Conservation (phyloP, 176 grass and related monocot species). For the Tuctoria greenei region DNA sequence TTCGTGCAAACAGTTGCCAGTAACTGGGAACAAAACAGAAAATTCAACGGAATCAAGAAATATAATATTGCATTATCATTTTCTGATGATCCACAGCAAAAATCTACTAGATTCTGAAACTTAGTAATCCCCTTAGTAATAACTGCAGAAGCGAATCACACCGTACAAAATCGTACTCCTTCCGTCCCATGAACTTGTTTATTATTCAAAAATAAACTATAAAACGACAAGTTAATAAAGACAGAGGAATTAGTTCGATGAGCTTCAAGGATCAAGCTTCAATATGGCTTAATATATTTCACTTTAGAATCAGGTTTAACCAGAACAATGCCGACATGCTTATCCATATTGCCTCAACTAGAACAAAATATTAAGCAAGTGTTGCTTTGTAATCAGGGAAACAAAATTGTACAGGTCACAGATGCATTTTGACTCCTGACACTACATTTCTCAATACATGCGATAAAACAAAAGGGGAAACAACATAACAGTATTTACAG, state of each 20-base stretch:
- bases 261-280: too few relatives aligned
- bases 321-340: background rate
- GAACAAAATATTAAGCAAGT: background rate
- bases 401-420: background rate
- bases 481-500: conserved; percentile 35
- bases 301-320: background rate
- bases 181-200: too few relatives aligned
- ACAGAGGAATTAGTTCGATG: too few relatives aligned
- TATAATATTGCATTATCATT: background rate
- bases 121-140: too few relatives aligned
- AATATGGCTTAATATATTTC: background rate
- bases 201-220: too few relatives aligned
- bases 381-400: background rate
- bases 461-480: background rate
- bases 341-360: background rate
- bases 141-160: background rate
- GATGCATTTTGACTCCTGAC: background rate
- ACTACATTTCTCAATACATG: background rate
- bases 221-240: too few relatives aligned
- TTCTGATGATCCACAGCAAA: background rate
- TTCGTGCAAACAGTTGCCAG: background rate
- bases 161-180: background rate
- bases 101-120: background rate
- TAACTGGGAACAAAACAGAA: background rate
- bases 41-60: too few relatives aligned